A percentile compares a stretch with the other conserved stretches of the same genome.
phyloP scores from a whole-genome alignment of 345 rosid genomes.

The Eucalyptus pumila region DNA sequence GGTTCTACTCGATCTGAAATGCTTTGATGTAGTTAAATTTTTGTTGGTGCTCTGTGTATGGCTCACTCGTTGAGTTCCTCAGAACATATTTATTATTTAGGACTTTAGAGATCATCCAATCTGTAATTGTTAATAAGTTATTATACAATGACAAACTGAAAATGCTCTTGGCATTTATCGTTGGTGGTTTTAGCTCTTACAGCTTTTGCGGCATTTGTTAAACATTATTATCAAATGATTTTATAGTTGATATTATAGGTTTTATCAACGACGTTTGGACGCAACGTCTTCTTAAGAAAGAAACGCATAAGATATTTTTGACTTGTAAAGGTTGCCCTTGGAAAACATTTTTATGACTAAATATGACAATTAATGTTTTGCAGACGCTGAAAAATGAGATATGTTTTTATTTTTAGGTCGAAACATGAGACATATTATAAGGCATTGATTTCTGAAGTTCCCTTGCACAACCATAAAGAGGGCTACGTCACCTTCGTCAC shows the following conservation, averaged over 20 bases:
- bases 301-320: not conserved
- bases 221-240: not conserved
- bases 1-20: not conserved
- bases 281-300: not conserved
- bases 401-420: too few relatives aligned
- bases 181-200: not conserved
- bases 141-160: not conserved
- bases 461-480: too few relatives aligned
- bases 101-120: not conserved
- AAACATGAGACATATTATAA: not conserved
- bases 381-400: rapidly evolving
- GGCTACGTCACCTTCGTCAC: too few relatives aligned
- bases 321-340: not conserved
- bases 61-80: not conserved
- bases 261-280: not conserved
- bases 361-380: not conserved
- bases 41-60: not conserved
- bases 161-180: not conserved
- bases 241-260: not conserved
- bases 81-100: not conserved
- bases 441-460: not conserved
- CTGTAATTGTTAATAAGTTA: not conserved
- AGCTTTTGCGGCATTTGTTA: not conserved
- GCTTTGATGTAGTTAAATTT: not conserved
- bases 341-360: not conserved